Percentiles rank a stretch among this genome's conserved stretches.
Conservation (phyloP, 208 protist genomes). For the Angomonas deanei region DNA sequence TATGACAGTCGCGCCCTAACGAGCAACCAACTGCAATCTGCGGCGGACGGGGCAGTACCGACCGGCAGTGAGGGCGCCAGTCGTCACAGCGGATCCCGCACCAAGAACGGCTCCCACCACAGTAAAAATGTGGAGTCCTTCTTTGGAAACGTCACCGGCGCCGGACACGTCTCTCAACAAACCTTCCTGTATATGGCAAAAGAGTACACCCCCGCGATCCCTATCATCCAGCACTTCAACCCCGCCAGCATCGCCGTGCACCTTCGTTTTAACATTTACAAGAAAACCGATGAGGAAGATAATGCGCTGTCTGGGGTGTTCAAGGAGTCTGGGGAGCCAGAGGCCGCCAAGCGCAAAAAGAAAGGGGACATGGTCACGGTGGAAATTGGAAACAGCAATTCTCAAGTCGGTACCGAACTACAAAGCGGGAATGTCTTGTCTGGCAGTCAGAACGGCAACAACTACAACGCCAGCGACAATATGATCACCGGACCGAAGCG, state of each 20-base stretch:
- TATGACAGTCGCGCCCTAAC: slow-evolving; percentile 4
- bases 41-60: too few species aligned
- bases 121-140: slow-evolving; percentile 9
- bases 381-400: not conserved
- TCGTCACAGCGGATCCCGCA: slow-evolving; percentile 6
- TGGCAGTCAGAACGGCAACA: too few species aligned
- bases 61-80: slow-evolving; percentile 1
- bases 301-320: too few species aligned
- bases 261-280: not conserved
- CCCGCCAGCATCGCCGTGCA: slow-evolving; percentile 1
- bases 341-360: not conserved
- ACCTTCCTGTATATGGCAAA: slow-evolving; percentile 14
- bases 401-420: too few species aligned
- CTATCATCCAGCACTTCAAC: slow-evolving; percentile 5
- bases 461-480: too few species aligned
- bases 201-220: slow-evolving; percentile 10
- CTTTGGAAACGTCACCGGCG: slow-evolving; percentile 12
- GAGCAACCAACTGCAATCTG: slow-evolving; percentile 1
- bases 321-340: too few species aligned
- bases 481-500: not conserved
- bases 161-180: slow-evolving; percentile 6
- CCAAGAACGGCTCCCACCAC: slow-evolving; percentile 1
- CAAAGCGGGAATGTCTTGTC: too few species aligned
- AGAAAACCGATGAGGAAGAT: not conserved
- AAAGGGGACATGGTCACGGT: not conserved